These are phyloP conservation scores for Alternaria ethzedia DNA, from an alignment of 2,329 filamentous ascomycete genomes.

Conservation along the genomic window DNA sequence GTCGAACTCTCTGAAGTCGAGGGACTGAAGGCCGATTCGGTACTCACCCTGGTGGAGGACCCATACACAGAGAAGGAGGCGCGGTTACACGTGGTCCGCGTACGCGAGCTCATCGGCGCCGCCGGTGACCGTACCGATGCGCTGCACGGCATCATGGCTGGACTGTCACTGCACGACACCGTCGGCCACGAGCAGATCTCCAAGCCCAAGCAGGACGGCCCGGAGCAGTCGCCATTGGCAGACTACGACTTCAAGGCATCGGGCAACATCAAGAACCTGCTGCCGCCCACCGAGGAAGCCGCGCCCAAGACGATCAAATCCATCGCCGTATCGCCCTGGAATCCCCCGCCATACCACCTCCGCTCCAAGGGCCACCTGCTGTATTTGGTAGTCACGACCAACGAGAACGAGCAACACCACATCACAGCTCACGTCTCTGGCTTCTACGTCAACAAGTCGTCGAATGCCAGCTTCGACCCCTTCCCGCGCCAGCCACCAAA, in stretches of 20 bases:
- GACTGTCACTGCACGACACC: constrained; percentile 84
- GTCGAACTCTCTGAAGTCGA: constrained; percentile 88
- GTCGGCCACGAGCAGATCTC: constrained; percentile 59
- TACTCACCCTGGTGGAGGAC: constrained; percentile 85
- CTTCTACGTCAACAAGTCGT: constrained; percentile 97
- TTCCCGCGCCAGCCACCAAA: constrained; percentile 80
- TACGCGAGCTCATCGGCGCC: constrained; percentile 91
- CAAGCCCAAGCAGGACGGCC: constrained; percentile 38
- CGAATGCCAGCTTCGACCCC: constrained; percentile 93
- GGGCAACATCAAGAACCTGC: constrained; percentile 71
- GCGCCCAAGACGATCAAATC: constrained; percentile 91
- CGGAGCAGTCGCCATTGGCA: constrained; percentile 54
- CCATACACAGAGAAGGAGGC: constrained; percentile 99
- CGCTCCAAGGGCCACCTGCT: constrained; percentile 91
- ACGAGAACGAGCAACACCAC: constrained; percentile 93
- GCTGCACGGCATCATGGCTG: constrained; percentile 83
- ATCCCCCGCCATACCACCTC: constrained; percentile 90
- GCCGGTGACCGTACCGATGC: constrained; percentile 87
- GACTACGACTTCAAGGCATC: constrained; percentile 79
- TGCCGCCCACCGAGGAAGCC: constrained; percentile 69
- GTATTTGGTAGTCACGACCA: constrained; percentile 87
- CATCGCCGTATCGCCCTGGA: constrained; percentile 90
- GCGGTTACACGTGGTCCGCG: constrained; percentile 88
- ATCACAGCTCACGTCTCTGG: constrained; percentile 93
- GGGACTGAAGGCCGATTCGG: constrained; percentile 76